Evolutionary conservation across 2,329 filamentous ascomycete species (phyloP), one percentile per base, ranked within the genome.

Genomic region (Sclerotinia trifoliorum): DNA sequence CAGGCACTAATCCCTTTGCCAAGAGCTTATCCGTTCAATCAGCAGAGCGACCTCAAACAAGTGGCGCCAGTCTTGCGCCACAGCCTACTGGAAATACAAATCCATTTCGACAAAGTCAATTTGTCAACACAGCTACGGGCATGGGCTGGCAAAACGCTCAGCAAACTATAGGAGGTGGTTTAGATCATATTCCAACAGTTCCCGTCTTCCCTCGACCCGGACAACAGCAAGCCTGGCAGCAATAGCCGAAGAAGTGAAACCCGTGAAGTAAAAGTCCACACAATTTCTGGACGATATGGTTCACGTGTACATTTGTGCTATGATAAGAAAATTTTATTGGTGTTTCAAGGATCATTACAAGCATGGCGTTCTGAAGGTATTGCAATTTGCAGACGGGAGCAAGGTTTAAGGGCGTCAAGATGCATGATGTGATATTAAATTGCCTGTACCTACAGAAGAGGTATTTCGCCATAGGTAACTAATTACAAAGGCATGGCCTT

Each of bases 81-180:
- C 93, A 94, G 75, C 86, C 90, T 1, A 97, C 94, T 0, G 94
- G 93, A 11, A 93, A 87, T 75, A 97, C 94, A 2, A 99, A 99
- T 75, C 95, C 95, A 0, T 98, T 98, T 84, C 87, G 95, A 21
- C 93, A 98, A 77, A 92, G 91, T 57, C 88, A 90, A 5, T 96
- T 97, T 78, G 89, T 96, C 65, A 95, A 96, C 76, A 93, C 96
- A 75, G 84, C 88, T 71, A 96, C 93, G 0, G 94, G 94, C 0
- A 85, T 92, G 78, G 92, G 92, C 1, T 98, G 95, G 93, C 94
- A 97, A 78, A 85, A 90, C 71, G 86, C 87, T 70, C 88, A 90
- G 72, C 87, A 92, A 75, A 86, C 90, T 11, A 94, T 95, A 5
- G 91, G 96, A 71, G 93, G 93, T 5, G 90, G 88, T 10, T 77